Evolutionary conservation across 2,329 filamentous ascomycete genomes (phyloP).

Genomic region (Lachnellula suecica): DNA sequence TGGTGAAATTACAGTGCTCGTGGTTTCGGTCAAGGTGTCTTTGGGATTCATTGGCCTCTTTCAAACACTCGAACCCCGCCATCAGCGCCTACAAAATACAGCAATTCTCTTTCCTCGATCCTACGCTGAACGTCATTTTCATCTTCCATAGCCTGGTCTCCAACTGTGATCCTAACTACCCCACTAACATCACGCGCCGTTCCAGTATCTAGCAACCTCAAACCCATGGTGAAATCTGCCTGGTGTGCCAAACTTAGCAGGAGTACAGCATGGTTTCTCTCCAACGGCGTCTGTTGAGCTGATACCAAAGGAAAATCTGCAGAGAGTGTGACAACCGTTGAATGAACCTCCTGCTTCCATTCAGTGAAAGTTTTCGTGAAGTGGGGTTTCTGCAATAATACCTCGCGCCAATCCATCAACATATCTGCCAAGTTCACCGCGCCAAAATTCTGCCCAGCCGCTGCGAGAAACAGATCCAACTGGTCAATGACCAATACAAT

Average conservation of each 20-base stretch:
- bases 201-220: conserved; percentile 80
- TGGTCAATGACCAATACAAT: conserved; percentile 66
- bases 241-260: conserved; percentile 71
- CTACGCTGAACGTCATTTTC: conserved; percentile 31
- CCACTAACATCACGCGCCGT: conserved; percentile 90
- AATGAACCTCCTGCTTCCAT: conserved; percentile 54
- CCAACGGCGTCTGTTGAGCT: conserved; percentile 60
- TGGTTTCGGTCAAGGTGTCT: not conserved
- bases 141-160: conserved; percentile 36
- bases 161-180: conserved; percentile 73
- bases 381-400: conserved; percentile 39
- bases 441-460: conserved; percentile 45
- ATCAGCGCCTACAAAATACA: conserved; percentile 81
- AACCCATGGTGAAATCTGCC: conserved; percentile 68
- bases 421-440: conserved; percentile 51
- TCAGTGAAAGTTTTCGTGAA: conserved; percentile 2
- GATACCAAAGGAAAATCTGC: conserved; percentile 73
- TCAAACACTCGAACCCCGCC: conserved; percentile 82
- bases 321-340: conserved; percentile 66
- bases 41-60: conserved; percentile 57
- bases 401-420: conserved; percentile 61
- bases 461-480: conserved; percentile 63
- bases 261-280: conserved; percentile 70
- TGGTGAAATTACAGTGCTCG: not conserved
- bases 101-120: conserved; percentile 64